Evolutionary conservation across 495 filamentous ascomycete genomes (phyloP).

Genomic region (Tuber indicum): DNA sequence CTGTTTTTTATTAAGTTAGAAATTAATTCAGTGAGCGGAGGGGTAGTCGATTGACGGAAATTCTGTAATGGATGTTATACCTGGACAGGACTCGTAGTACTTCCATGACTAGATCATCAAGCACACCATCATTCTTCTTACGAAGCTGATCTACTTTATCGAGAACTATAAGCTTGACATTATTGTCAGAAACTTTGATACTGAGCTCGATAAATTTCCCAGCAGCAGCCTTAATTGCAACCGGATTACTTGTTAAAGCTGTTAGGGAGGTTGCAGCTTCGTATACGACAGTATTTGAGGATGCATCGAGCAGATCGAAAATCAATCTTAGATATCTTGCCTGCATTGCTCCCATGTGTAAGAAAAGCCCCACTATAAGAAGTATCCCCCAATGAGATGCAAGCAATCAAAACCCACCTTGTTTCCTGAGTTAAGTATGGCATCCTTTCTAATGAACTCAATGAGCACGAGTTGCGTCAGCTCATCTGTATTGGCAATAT

Average conservation of each 20-base stretch:
- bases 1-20: conserved; percentile 45
- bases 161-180: conserved; percentile 95
- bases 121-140: conserved; percentile 82
- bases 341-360: conserved; percentile 47
- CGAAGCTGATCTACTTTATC: conserved; percentile 90
- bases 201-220: conserved; percentile 92
- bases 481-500: conserved; percentile 89
- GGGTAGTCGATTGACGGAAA: conserved; percentile 7
- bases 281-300: conserved; percentile 90
- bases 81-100: conserved; percentile 84
- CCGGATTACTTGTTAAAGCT: conserved; percentile 87
- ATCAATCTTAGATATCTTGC: conserved; percentile 88
- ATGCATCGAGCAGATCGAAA: conserved; percentile 91
- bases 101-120: conserved; percentile 98
- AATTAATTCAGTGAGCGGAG: conserved; percentile 4
- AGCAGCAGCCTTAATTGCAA: conserved; percentile 94
- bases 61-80: conserved; percentile 21
- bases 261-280: conserved; percentile 98
- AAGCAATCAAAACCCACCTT: conserved; percentile 56
- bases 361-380: conserved; percentile 27
- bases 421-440: conserved; percentile 86
- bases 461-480: conserved; percentile 87
- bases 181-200: conserved; percentile 97
- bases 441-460: conserved; percentile 96
- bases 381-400: background rate